Evolutionary conservation across 441 rosid genomes (phyloP), one percentile per base, ranked within the genome.

Genomic region (Mallotus japonicus): DNA sequence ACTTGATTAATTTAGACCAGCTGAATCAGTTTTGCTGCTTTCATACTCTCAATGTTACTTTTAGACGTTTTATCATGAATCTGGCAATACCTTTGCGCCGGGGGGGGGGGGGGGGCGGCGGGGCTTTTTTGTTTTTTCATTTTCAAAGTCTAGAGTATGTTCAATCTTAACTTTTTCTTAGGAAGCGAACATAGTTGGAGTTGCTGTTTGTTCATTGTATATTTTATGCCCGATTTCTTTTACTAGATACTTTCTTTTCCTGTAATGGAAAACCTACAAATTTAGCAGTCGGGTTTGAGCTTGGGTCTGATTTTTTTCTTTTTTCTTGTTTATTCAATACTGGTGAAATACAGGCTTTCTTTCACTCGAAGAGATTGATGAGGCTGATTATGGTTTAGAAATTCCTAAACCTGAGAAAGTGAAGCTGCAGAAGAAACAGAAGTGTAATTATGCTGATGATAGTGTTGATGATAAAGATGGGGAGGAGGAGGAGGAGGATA

Each of bases 331-430:
- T 72, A n/a, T 32, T 14, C 12, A 37, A 37, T 51, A 56, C 10
- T 65, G 58, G 15, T 44, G 57, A 76, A 10, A 19, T 67, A 73
- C 76, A 95, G 98, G 97, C 20, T 90, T 95, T 83, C 92, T 90
- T 75, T 89, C 95, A 12, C 95, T 95, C 9, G 99, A 95, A 70
- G 99, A 95, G 85, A 86, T 95, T 79, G 92, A 91, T 66, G 97
- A 87, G 81, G 85, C 85, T 74, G 92, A 84, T 69, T 95, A 90
- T 34, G 79, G 78, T 53, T 76, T 93, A 50, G 79, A 58, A 54
- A 67, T 86, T 66, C 88, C 89, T 63, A 71, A 76, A 60, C 24
- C 67, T 53, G 83, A 72, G 37, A 82, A 73, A 80, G 83, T 40
- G 49, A 75, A 74, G 74, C 32, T 28, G 32, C 69, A 12, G 80